A percentile compares a stretch with the other conserved stretches of the same genome.
phyloP scores from a whole-genome alignment of 2,329 filamentous ascomycete species.

The Monilinia fructicola region DNA sequence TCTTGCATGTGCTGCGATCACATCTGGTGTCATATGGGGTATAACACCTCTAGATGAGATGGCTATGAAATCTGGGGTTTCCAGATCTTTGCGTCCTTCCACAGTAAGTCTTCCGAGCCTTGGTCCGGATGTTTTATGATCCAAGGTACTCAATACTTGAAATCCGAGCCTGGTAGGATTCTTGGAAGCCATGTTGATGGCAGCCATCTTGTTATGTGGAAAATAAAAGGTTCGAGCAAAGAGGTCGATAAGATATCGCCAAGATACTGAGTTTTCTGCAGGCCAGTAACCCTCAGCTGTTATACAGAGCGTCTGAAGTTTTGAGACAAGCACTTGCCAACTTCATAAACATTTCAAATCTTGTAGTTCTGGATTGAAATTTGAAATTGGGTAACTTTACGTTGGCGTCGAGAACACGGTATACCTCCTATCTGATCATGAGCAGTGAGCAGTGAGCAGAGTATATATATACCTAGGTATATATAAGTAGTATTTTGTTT shows the following conservation, averaged over 20 bases:
- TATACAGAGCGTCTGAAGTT: conserved; percentile 25
- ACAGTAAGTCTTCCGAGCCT: conserved; percentile 52
- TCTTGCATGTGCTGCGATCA: conserved; percentile 62
- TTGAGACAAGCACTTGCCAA: neutral
- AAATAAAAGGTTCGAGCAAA: neutral
- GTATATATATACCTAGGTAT: no score
- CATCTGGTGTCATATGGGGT: conserved; percentile 88
- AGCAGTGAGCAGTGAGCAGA: no score
- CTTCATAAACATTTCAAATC: conserved; percentile 25
- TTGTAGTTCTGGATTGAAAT: neutral
- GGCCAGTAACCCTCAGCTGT: conserved; percentile 33
- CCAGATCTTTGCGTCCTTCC: conserved; percentile 60
- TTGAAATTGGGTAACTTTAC: neutral
- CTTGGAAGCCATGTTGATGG: conserved; percentile 23
- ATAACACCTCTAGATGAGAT: conserved; percentile 80
- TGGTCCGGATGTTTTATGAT: conserved; percentile 27
- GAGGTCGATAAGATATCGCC: conserved; percentile 5
- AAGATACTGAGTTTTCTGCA: conserved; percentile 33
- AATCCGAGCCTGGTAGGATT: conserved; percentile 29
- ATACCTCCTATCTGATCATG: neutral
- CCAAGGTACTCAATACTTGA: conserved; percentile 31
- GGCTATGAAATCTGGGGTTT: conserved; percentile 81
- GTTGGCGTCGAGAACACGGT: conserved; percentile 8
- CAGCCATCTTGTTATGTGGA: conserved; percentile 18
- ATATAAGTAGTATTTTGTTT: no score